Base-by-base conservation (phyloP, 192 early-diverging fungal genomes). In the Coemansia sp. region DNA sequence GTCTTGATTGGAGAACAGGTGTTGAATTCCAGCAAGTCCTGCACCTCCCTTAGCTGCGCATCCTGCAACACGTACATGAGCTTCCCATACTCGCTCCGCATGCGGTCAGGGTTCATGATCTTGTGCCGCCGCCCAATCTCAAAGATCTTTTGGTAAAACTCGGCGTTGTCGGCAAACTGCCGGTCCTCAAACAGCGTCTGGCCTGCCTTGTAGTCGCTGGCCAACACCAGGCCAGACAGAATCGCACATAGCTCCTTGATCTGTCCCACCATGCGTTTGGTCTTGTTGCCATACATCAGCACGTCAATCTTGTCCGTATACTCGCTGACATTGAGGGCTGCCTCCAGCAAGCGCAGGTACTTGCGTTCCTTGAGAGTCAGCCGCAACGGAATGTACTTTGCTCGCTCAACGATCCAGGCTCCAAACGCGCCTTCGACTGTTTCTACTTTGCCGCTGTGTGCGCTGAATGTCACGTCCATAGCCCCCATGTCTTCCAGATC, bases 161-260 rank as follows among this genome's bases (percentile, higher is more conserved):
- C 84, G 36, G 85, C 85, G 65, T 93, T 91, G 31, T 88, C 84
- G 42, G 82, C 87, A 59, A 82, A 84, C 56, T 77, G 61, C 37
- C 73, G 75, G 43, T 90, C 85, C 37, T 81, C 80, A 55, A 91
- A 90, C 44, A 93, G 57, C 47, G 84, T 79, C 63, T 91, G 91
- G 3, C 91, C 91, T n/a, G 81, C 82, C 51, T 82, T 86, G 63
- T 91, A 93, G 67, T 93, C 88, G 43, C 83, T 82, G 31, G 88
- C 85, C 26, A 98, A 66, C 28, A 94, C 86, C 4, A 98, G 81
- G 4, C 97, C 97, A 20, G 90, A 90, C 28, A 99, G 79, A 37
- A 98, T 94, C 10, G 92, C 88, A 62, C 97, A 99, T 21, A 99
- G 81, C 61, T 98, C 95, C 50, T 91, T 90, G 68, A 99, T 97